Evolutionary conservation across 2,329 filamentous ascomycete species (phyloP).

Genomic region (Cladosporium austrohemisphaericum): DNA sequence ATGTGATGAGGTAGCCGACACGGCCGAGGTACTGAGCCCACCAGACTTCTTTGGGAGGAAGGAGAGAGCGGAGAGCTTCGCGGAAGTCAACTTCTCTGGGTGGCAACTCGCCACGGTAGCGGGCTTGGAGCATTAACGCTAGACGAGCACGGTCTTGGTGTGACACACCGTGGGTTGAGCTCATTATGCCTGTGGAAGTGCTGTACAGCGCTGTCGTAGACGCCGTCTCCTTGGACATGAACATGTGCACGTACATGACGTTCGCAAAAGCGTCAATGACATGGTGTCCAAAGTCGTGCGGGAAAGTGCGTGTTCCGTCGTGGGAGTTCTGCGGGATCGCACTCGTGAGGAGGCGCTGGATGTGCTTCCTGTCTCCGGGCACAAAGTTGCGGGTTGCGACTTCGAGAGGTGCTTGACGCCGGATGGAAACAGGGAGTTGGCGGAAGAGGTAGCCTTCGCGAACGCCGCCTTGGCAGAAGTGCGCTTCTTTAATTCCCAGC

Average conservation of each 20-base stretch:
- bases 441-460: slow-evolving; percentile 78
- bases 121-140: slow-evolving; percentile 66
- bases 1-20: slow-evolving; percentile 55
- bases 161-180: slow-evolving; percentile 66
- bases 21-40: slow-evolving; percentile 63
- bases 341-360: slow-evolving; percentile 32
- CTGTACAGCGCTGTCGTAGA: slow-evolving; percentile 67
- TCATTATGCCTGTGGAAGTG: slow-evolving; percentile 65
- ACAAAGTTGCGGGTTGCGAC: slow-evolving; percentile 54
- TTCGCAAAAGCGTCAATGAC: slow-evolving; percentile 57
- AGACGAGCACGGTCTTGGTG: slow-evolving; percentile 69
- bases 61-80: slow-evolving; percentile 51
- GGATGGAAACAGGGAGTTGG: slow-evolving; percentile 48
- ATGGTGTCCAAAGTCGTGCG: slow-evolving; percentile 16
- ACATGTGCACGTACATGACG: slow-evolving; percentile 50
- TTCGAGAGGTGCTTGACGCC: slow-evolving; percentile 62
- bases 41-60: slow-evolving; percentile 53
- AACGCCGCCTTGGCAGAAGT: slow-evolving; percentile 85
- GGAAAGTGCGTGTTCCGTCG: slow-evolving; percentile 41
- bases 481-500: slow-evolving; percentile 62
- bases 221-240: slow-evolving; percentile 44
- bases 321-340: slow-evolving; percentile 41
- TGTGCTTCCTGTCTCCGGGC: slow-evolving; percentile 6
- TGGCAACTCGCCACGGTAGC: slow-evolving; percentile 67
- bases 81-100: slow-evolving; percentile 55